Conservation (phyloP, 2,329 filamentous ascomycete species). For the Pestalotiopsis sp. region DNA sequence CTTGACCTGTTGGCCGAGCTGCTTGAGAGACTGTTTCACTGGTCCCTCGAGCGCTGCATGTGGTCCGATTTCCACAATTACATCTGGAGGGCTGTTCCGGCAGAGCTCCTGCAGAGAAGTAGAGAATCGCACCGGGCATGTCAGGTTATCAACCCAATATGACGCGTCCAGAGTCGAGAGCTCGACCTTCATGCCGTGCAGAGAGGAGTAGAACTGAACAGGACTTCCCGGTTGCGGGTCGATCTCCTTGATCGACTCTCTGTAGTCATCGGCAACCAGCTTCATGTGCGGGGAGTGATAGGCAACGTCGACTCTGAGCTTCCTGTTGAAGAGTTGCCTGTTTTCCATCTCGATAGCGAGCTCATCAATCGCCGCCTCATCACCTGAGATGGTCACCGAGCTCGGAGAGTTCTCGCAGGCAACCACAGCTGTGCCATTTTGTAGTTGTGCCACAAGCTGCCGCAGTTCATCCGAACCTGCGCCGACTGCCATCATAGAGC, state of each 20-base stretch:
- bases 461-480: conserved; percentile 40
- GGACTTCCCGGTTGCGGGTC: not conserved
- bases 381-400: conserved; percentile 25
- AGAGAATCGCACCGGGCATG: conserved; percentile 24
- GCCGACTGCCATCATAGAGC: conserved; percentile 58
- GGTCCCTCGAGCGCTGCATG: conserved; percentile 27
- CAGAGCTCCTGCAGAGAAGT: conserved; percentile 20
- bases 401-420: conserved; percentile 28
- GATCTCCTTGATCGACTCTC: conserved; percentile 9
- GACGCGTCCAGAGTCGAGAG: conserved; percentile 20
- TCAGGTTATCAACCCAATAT: conserved; percentile 29
- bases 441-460: conserved; percentile 24
- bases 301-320: conserved; percentile 25
- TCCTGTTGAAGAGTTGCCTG: conserved; percentile 25
- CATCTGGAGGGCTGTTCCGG: conserved; percentile 19
- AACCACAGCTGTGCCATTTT: conserved; percentile 26
- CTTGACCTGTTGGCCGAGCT: conserved; percentile 20
- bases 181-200: conserved; percentile 20
- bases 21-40: conserved; percentile 25
- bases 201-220: conserved; percentile 25
- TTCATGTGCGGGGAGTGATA: conserved; percentile 29
- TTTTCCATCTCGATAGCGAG: conserved; percentile 20
- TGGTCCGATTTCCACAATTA: conserved; percentile 25
- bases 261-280: conserved; percentile 26
- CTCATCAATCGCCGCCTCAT: conserved; percentile 23